phyloP scores from a whole-genome alignment of 345 rosid genomes.

The Citrus sp. region DNA sequence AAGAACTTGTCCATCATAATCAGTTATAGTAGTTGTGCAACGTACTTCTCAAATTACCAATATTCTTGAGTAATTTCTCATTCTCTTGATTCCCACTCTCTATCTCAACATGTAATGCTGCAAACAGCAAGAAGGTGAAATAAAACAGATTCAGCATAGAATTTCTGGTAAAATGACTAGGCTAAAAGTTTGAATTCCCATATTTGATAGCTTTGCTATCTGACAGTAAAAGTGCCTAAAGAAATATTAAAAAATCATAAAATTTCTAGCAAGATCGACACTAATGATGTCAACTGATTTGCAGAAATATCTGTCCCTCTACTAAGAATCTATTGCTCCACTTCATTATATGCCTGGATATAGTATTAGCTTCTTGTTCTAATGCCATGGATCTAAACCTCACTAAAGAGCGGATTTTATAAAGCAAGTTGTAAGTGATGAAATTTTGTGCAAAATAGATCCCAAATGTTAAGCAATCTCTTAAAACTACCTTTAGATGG shows the following conservation, averaged over 20 bases:
- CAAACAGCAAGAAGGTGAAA: constrained; percentile 7
- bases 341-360: neutral
- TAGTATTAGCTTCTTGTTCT: neutral
- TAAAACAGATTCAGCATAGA: neutral
- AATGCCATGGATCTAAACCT: neutral
- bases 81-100: constrained; percentile 29
- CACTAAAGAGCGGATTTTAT: neutral
- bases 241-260: neutral
- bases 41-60: constrained; percentile 29
- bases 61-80: constrained; percentile 32
- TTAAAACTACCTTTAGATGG: no score
- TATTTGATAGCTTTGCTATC: neutral
- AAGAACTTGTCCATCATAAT: constrained; percentile 1
- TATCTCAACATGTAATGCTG: constrained; percentile 39
- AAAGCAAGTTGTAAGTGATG: neutral
- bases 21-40: constrained; percentile 10
- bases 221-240: neutral
- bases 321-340: neutral
- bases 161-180: neutral
- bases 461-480: neutral
- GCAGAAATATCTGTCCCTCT: neutral
- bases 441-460: neutral
- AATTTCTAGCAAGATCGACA: neutral
- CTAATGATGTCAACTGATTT: neutral
- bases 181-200: neutral